Evolutionary conservation across 352 stramenopile species (phyloP).

Genomic region (Chrysophaeum taylorii): DNA sequence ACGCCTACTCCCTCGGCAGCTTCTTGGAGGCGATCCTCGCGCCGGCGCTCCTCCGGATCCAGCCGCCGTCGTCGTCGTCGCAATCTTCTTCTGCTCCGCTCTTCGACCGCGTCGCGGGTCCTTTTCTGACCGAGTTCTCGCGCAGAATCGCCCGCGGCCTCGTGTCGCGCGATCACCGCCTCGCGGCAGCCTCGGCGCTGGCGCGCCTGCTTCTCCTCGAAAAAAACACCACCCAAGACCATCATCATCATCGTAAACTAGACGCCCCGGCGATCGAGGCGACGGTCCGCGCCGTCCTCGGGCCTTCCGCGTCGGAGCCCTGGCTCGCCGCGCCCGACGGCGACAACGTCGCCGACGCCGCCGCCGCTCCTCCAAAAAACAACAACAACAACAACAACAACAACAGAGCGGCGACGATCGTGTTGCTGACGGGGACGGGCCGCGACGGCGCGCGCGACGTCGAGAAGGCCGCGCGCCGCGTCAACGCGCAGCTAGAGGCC

Average conservation of each 20-base stretch:
- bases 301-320: background rate
- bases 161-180: background rate
- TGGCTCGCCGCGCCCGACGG: background rate
- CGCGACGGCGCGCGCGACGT: slow-evolving; percentile 95
- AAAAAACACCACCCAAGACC: background rate
- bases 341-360: background rate
- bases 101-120: background rate
- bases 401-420: slow-evolving; percentile 49
- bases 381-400: background rate
- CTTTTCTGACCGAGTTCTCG: background rate
- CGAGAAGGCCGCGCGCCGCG: slow-evolving; percentile 75
- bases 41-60: background rate
- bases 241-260: background rate
- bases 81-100: too few relatives aligned
- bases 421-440: slow-evolving; percentile 87
- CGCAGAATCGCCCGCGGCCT: background rate
- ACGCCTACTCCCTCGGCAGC: background rate
- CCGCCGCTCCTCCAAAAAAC: background rate
- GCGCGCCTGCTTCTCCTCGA: background rate
- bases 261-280: background rate
- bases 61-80: background rate
- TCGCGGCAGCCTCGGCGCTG: background rate
- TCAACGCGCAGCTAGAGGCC: slow-evolving; percentile 81
- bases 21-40: background rate
- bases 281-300: background rate